Evolutionary conservation across 495 filamentous ascomycete genomes (phyloP).

Genomic region (Letharia lupina): DNA sequence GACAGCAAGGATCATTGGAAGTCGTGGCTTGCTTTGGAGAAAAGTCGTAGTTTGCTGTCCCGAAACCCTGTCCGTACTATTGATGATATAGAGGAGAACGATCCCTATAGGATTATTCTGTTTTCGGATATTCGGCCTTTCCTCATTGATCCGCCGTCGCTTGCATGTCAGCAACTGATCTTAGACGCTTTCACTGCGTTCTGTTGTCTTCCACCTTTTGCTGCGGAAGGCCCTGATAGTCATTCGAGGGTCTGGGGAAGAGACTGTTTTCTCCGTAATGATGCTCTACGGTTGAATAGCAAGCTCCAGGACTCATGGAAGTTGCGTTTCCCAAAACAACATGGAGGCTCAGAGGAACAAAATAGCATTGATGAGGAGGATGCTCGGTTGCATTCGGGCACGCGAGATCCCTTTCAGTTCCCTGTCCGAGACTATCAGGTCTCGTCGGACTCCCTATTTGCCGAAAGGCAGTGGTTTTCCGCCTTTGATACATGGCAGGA

Average conservation of each 20-base stretch:
- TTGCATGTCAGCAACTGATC: constrained; percentile 34
- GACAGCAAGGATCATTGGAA: constrained; percentile 29
- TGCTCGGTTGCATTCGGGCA: not conserved
- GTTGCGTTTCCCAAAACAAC: constrained; percentile 13
- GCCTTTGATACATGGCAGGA: constrained; percentile 33
- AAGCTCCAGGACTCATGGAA: constrained; percentile 27
- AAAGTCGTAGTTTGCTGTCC: constrained; percentile 37
- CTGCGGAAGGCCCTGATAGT: constrained; percentile 10
- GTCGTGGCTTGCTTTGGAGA: constrained; percentile 57
- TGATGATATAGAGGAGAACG: constrained; percentile 59
- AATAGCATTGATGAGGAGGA: not conserved
- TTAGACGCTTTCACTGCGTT: constrained; percentile 64
- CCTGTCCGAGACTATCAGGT: constrained; percentile 17
- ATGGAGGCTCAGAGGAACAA: not conserved
- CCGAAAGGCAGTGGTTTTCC: constrained; percentile 37
- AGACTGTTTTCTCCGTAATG: constrained; percentile 42
- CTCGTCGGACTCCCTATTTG: constrained; percentile 36
- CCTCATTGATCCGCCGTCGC: constrained; percentile 30
- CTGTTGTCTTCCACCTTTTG: constrained; percentile 53
- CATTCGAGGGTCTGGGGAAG: constrained; percentile 32
- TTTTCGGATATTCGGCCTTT: constrained; percentile 64
- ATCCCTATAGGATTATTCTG: constrained; percentile 70
- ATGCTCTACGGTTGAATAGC: constrained; percentile 29
- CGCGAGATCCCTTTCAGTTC: constrained; percentile 11
- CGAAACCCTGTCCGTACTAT: constrained; percentile 57